Evolutionary conservation across 768 basidiomycete genomes (phyloP).

Genomic region (Aureoboletus auriporus): DNA sequence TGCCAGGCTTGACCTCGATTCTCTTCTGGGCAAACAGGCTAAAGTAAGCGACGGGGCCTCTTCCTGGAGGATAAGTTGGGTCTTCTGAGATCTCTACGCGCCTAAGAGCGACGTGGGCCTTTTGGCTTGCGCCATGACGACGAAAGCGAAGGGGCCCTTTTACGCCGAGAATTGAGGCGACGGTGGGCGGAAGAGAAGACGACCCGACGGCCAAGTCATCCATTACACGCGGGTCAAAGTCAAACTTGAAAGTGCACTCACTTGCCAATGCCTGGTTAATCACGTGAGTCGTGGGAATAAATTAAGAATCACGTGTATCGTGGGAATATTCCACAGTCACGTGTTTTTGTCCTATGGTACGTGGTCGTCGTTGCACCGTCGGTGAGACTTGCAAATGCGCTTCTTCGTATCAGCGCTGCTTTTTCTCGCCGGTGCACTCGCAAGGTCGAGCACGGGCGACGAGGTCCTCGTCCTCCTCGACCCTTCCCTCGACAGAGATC

Average conservation of each 20-base stretch:
- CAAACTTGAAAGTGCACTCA: no score
- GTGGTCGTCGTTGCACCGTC: no score
- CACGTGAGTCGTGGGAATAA: slow-evolving; percentile 23
- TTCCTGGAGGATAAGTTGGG: slow-evolving; percentile 39
- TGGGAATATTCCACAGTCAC: slow-evolving; percentile 9
- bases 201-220: slow-evolving; percentile 38
- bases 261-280: not conserved
- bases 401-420: slow-evolving; percentile 25
- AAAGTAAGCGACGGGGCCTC: slow-evolving; percentile 46
- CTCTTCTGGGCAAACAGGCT: slow-evolving; percentile 65
- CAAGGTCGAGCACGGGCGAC: slow-evolving; percentile 45
- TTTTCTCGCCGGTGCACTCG: not conserved
- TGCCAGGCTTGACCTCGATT: slow-evolving; percentile 67
- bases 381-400: slow-evolving; percentile 16
- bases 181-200: slow-evolving; percentile 30
- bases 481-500: slow-evolving; percentile 53
- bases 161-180: slow-evolving; percentile 57
- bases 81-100: slow-evolving; percentile 52
- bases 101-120: slow-evolving; percentile 64
- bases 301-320: slow-evolving; percentile 18
- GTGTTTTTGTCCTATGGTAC: no score
- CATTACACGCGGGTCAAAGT: slow-evolving; percentile 18
- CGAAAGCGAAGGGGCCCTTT: slow-evolving; percentile 61
- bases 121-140: slow-evolving; percentile 61
- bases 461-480: slow-evolving; percentile 86